These are phyloP conservation scores for Sarocladium oryzae DNA, from an alignment of 2,329 filamentous ascomycete genomes.

Conservation along the genomic window DNA sequence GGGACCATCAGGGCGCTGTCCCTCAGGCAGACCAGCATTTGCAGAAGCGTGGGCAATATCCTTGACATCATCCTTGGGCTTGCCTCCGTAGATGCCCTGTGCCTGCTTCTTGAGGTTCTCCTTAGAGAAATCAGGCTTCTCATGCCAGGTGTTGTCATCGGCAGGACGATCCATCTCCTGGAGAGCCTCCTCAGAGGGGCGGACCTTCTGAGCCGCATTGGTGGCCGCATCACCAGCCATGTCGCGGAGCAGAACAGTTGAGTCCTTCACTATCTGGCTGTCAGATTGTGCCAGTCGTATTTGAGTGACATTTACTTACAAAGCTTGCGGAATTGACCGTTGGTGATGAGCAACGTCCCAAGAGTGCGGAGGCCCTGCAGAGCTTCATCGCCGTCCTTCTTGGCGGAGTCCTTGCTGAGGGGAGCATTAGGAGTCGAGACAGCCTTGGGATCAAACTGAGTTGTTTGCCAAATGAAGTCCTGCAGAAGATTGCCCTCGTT, in stretches of 20 bases:
- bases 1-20: slow-evolving; percentile 44
- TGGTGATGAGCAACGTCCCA: slow-evolving; percentile 84
- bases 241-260: slow-evolving; percentile 73
- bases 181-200: slow-evolving; percentile 72
- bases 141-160: slow-evolving; percentile 89
- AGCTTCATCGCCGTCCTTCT: slow-evolving; percentile 77
- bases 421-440: slow-evolving; percentile 59
- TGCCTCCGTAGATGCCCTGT: slow-evolving; percentile 53
- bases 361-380: slow-evolving; percentile 81
- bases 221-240: slow-evolving; percentile 85
- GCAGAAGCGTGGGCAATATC: slow-evolving; percentile 52
- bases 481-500: slow-evolving; percentile 92
- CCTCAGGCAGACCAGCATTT: slow-evolving; percentile 44
- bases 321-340: slow-evolving; percentile 92
- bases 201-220: slow-evolving; percentile 68
- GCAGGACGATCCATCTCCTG: slow-evolving; percentile 75
- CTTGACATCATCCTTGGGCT: slow-evolving; percentile 50
- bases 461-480: slow-evolving; percentile 94
- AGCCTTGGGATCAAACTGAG: slow-evolving; percentile 61
- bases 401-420: slow-evolving; percentile 67
- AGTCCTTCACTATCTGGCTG: slow-evolving; percentile 59
- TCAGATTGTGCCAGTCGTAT: slow-evolving; percentile 11
- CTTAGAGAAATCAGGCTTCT: slow-evolving; percentile 69
- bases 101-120: slow-evolving; percentile 63
- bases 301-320: slow-evolving; percentile 42